Conservation (phyloP, 2,329 filamentous ascomycete species). For the Endothia cerciana region DNA sequence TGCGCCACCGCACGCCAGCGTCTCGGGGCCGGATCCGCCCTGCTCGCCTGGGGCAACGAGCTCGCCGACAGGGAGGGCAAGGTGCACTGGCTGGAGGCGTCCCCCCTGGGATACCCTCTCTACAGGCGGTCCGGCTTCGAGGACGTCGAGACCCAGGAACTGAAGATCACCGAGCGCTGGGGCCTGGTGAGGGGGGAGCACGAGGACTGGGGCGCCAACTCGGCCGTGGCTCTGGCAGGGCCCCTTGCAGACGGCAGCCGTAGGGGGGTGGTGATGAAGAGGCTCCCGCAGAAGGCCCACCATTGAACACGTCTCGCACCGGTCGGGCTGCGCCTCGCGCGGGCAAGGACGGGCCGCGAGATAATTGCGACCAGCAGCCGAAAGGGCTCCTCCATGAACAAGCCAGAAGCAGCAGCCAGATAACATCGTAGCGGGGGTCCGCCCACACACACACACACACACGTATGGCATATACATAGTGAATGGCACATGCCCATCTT, state of each 20-base stretch:
- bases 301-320: not conserved
- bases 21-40: conserved; percentile 36
- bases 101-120: conserved; percentile 35
- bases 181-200: conserved; percentile 24
- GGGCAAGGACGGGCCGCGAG: too few species aligned
- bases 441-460: too few species aligned
- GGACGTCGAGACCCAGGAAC: conserved; percentile 35
- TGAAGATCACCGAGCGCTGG: conserved; percentile 16
- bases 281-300: conserved; percentile 20
- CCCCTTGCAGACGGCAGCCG: conserved; percentile 31
- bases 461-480: too few species aligned
- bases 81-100: conserved; percentile 35
- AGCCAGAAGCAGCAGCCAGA: not conserved
- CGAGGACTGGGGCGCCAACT: conserved; percentile 35
- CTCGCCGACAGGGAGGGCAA: conserved; percentile 36
- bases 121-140: conserved; percentile 37
- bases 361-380: too few species aligned
- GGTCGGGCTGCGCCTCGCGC: not conserved
- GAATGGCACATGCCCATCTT: not conserved
- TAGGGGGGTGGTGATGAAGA: conserved; percentile 36
- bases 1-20: conserved; percentile 32
- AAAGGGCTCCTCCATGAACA: too few species aligned
- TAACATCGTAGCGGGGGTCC: too few species aligned
- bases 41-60: conserved; percentile 34
- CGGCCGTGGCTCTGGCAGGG: conserved; percentile 32